Evolutionary conservation across 768 basidiomycete genomes (phyloP).

Genomic region (Crepidotus variabilis): DNA sequence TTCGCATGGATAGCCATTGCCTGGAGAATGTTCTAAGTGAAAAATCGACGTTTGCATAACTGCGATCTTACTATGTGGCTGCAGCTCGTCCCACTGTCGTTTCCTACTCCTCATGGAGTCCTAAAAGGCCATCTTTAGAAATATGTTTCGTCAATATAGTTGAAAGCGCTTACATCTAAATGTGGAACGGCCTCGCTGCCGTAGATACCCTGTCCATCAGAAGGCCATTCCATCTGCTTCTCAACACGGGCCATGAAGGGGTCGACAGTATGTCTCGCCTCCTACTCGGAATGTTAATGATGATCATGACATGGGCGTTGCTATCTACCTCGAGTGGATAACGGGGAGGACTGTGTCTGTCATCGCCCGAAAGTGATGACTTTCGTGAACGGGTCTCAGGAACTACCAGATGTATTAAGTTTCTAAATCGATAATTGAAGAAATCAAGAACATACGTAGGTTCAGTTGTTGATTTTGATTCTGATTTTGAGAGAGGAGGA

Average conservation of each 20-base stretch:
- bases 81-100: conserved; percentile 57
- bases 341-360: conserved; percentile 40
- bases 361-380: conserved; percentile 48
- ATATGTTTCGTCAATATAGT: conserved; percentile 2
- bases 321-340: conserved; percentile 39
- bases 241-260: conserved; percentile 38
- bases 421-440: conserved; percentile 10
- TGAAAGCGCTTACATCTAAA: conserved; percentile 34
- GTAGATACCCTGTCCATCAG: conserved; percentile 42
- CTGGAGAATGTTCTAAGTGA: conserved; percentile 18
- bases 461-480: conserved; percentile 39
- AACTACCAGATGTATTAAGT: conserved; percentile 14
- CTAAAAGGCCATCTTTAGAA: conserved; percentile 21
- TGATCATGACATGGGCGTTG: conserved; percentile 1
- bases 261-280: conserved; percentile 35
- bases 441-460: conserved; percentile 20
- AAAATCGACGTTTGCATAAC: neutral
- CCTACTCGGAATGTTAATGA: conserved; percentile 19
- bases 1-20: conserved; percentile 45
- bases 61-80: conserved; percentile 35
- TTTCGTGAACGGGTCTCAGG: conserved; percentile 46
- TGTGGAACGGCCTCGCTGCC: conserved; percentile 36
- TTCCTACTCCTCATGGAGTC: conserved; percentile 45
- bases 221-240: conserved; percentile 46
- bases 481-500: conserved; percentile 42